These are phyloP conservation scores for Fragaria nilgerrensis DNA, from an alignment of 306 rosid species.

Conservation along the genomic window DNA sequence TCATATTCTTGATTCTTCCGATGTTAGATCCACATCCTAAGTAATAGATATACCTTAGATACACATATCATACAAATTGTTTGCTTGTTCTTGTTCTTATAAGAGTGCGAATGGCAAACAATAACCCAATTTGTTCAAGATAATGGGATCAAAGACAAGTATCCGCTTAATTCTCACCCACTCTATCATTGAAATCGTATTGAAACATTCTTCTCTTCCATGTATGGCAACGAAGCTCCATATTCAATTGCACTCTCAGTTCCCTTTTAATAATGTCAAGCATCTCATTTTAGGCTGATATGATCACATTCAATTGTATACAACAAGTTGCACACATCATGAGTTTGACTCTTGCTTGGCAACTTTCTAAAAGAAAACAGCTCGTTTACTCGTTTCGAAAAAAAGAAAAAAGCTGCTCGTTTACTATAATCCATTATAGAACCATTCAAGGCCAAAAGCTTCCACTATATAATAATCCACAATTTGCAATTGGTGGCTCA, in stretches of 20 bases:
- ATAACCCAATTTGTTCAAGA: neutral
- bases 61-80: neutral
- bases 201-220: slow-evolving; percentile 24
- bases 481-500: neutral
- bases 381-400: too few species aligned
- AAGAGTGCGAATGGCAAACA: neutral
- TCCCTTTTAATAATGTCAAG: neutral
- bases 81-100: neutral
- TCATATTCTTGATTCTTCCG: too few species aligned
- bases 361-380: neutral
- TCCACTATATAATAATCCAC: neutral
- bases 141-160: slow-evolving; percentile 18
- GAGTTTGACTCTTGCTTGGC: neutral
- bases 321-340: neutral
- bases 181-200: neutral
- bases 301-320: neutral
- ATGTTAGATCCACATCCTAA: too few species aligned
- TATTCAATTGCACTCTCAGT: neutral
- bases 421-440: neutral
- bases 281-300: neutral
- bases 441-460: neutral
- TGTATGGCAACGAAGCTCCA: slow-evolving; percentile 14
- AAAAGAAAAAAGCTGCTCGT: too few species aligned
- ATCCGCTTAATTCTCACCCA: neutral
- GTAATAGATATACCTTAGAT: too few species aligned